These are phyloP conservation scores for Sporothrix schenckii DNA, from an alignment of 2,329 filamentous ascomycete species.

Conservation along the genomic window DNA sequence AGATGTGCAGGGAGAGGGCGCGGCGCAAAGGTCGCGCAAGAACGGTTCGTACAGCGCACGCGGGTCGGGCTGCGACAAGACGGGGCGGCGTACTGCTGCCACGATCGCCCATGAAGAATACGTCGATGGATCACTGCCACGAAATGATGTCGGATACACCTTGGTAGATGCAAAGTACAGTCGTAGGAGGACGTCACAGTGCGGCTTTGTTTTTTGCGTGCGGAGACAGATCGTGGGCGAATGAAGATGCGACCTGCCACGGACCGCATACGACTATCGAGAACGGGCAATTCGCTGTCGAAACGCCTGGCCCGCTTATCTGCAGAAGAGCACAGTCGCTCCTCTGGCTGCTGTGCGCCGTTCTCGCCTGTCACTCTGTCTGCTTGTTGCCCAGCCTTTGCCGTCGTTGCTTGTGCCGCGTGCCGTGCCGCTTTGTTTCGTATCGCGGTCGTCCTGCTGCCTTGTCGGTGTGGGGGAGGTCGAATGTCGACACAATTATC, in stretches of 20 bases:
- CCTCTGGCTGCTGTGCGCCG: not conserved
- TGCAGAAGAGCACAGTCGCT: not conserved
- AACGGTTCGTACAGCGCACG: conserved; percentile 4
- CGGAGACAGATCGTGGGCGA: not conserved
- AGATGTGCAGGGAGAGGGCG: not conserved
- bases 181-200: not conserved
- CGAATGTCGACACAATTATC: not conserved
- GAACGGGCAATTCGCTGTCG: not conserved
- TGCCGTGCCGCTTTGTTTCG: conserved; percentile 10
- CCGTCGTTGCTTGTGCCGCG: not conserved
- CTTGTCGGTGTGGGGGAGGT: not conserved
- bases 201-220: not conserved
- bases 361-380: not conserved
- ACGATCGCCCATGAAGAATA: conserved; percentile 19
- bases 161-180: not conserved
- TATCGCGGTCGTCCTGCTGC: conserved; percentile 11
- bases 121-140: not conserved
- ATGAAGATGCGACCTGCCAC: conserved; percentile 7
- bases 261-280: not conserved
- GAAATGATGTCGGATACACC: not conserved
- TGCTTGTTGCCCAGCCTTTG: not conserved
- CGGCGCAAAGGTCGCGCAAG: not conserved
- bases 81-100: not conserved
- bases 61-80: conserved; percentile 25
- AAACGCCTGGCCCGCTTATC: not conserved